Base-by-base conservation (phyloP, 1,139 yeast genomes). In the Pneumocystis jirovecii region DNA sequence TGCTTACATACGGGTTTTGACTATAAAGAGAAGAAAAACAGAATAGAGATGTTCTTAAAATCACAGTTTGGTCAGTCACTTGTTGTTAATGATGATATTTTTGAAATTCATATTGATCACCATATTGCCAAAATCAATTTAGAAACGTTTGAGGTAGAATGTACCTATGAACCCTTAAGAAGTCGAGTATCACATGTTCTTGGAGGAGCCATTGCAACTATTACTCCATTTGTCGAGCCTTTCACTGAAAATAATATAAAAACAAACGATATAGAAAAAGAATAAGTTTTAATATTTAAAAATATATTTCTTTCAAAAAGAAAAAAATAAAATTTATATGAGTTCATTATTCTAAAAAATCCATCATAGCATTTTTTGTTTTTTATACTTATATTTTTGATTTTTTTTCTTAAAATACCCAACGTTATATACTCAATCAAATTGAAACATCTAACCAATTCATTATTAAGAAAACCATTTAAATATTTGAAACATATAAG, bases 51-150 rank as follows among this genome's bases (percentile, higher is more conserved):
- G 15, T 77, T 95, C 63, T 77, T 95, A 63, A 78, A 80, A 64
- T 91, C 95, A 0, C 99, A 93, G 72, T 93, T 93, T 76, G 98
- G 98, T 8, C 89, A 87, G 57, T 76, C 91, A 0, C 82, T 89
- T 67, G 74, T 74, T 4, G 72, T 76, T 6, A 68, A 72, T n/a
- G 77, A 77, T 1, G 70, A 76, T 35, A 75, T 75, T 25, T 78
- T 89, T 0, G 77, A 76, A 3, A 81, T 87, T 39, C 77, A 76
- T 35, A 85, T 93, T 67, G 97, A 96, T 56, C 85, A 84, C 68
- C 83, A 81, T 69, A 84, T 79, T 64, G 98, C 97, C 1, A 77
- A 76, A 21, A 83, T 95, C 21, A 82, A 86, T 70, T 88, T 86
- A 70, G 75, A 79, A 1, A 82, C 81, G 61, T 80, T 89, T 73